Percentiles rank a stretch among this genome's conserved stretches.
Evolutionary conservation across 116 monocot genomes (phyloP).

Genomic region (Posidonia oceanica): DNA sequence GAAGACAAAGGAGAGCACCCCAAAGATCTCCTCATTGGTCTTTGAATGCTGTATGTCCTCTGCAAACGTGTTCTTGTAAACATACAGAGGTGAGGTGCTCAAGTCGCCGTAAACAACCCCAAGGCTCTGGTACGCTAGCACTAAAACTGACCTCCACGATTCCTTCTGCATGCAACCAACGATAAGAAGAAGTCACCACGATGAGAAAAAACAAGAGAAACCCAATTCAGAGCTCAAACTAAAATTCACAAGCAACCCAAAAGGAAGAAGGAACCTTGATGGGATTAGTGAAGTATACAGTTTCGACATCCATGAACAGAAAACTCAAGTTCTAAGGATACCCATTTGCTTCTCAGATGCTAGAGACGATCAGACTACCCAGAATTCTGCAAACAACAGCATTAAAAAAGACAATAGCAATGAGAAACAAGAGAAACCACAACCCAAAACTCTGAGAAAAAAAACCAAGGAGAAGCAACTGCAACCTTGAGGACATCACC

Average conservation of each 20-base stretch:
- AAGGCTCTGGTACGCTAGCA: constrained; percentile 84
- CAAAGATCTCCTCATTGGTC: constrained; percentile 94
- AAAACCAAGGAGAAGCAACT: background rate
- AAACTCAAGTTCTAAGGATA: background rate
- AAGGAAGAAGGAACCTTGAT: constrained; percentile 4
- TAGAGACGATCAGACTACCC: background rate
- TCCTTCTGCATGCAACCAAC: constrained; percentile 22
- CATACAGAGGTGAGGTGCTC: constrained; percentile 87
- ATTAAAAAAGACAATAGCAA: background rate
- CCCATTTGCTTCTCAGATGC: background rate
- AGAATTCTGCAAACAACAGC: background rate
- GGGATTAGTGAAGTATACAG: background rate
- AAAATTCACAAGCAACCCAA: background rate
- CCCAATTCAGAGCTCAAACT: background rate
- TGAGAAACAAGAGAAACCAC: background rate
- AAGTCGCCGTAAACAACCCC: constrained; percentile 93
- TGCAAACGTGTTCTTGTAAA: constrained; percentile 85
- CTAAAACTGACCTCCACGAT: constrained; percentile 56
- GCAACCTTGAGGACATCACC: background rate
- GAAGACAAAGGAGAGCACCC: constrained; percentile 89
- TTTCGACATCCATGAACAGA: constrained; percentile 14
- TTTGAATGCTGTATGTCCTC: constrained; percentile 84
- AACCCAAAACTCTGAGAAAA: background rate
- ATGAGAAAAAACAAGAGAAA: background rate
- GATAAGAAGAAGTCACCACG: too few species aligned